Conservation (phyloP, 1,284 basidiomycete species). For the Leccinum brunneo-olivaceum region DNA sequence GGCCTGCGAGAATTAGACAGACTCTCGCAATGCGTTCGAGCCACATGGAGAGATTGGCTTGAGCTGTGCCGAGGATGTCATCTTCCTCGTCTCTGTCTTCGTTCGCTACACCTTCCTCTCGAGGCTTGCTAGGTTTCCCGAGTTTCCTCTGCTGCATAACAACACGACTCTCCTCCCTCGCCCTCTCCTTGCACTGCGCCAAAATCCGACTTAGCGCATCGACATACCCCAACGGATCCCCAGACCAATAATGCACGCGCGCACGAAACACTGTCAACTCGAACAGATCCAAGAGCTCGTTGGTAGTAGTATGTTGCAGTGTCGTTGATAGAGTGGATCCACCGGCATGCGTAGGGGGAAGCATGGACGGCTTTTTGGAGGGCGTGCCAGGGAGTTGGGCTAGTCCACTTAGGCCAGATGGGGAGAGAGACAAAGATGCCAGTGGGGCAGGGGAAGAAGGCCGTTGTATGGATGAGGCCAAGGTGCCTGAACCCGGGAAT, state of each 20-base stretch:
- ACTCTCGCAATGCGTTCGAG: constrained; percentile 66
- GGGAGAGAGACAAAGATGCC: constrained; percentile 15
- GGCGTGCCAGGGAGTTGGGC: constrained; percentile 25
- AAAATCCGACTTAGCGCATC: constrained; percentile 76
- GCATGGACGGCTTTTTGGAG: constrained; percentile 15
- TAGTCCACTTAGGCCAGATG: constrained; percentile 18
- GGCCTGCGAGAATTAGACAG: constrained; percentile 64
- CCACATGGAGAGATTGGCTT: constrained; percentile 61
- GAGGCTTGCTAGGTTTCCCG: neutral
- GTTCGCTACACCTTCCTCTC: neutral
- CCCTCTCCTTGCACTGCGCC: constrained; percentile 63
- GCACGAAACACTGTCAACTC: constrained; percentile 73
- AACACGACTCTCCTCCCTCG: constrained; percentile 35
- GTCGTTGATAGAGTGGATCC: neutral
- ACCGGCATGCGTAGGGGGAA: constrained; percentile 6
- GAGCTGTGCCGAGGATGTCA: constrained; percentile 27
- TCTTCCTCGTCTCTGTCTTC: constrained; percentile 5
- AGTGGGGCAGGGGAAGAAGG: constrained; percentile 15
- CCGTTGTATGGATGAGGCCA: constrained; percentile 6
- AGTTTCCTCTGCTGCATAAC: constrained; percentile 35
- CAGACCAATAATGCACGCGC: constrained; percentile 66
- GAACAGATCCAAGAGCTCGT: constrained; percentile 64
- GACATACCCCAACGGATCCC: constrained; percentile 67
- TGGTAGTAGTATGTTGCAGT: constrained; percentile 16
- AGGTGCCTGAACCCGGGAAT: constrained; percentile 14